Evolutionary conservation across 371 early-diverging fungal species (phyloP).

Genomic region (Cokeromyces recurvatus): DNA sequence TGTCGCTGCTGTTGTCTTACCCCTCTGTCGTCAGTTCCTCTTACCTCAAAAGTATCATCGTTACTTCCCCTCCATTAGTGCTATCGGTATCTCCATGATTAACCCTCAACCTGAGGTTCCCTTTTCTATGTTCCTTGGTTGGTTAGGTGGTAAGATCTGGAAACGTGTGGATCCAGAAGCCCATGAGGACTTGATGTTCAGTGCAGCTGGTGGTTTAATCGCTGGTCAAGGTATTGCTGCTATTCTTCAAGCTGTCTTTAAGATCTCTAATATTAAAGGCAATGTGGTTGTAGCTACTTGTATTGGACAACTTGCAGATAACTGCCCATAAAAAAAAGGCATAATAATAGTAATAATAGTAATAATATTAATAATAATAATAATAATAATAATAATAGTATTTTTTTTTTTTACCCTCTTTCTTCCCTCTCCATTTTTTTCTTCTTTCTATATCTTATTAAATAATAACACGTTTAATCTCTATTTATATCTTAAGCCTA

Average conservation of each 20-base stretch:
- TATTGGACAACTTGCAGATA: constrained; percentile 16
- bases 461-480: no score
- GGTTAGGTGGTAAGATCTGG: constrained; percentile 55
- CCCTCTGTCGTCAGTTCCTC: constrained; percentile 47
- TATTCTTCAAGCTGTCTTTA: constrained; percentile 55
- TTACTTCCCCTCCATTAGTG: constrained; percentile 58
- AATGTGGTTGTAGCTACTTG: constrained; percentile 25
- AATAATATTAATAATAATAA: no score
- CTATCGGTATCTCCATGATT: constrained; percentile 70
- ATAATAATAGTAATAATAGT: no score
- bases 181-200: constrained; percentile 50
- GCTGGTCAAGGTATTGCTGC: constrained; percentile 76
- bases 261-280: constrained; percentile 31
- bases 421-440: no score
- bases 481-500: no score
- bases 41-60: constrained; percentile 51
- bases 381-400: no score
- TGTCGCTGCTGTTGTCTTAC: constrained; percentile 41
- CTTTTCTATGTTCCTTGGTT: constrained; percentile 61
- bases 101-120: constrained; percentile 55
- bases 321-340: constrained; percentile 33
- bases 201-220: constrained; percentile 64
- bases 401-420: no score
- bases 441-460: no score
- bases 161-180: constrained; percentile 22